Base-by-base conservation (phyloP, 192 early-diverging fungal species). In the Geosiphon pyriformis region DNA sequence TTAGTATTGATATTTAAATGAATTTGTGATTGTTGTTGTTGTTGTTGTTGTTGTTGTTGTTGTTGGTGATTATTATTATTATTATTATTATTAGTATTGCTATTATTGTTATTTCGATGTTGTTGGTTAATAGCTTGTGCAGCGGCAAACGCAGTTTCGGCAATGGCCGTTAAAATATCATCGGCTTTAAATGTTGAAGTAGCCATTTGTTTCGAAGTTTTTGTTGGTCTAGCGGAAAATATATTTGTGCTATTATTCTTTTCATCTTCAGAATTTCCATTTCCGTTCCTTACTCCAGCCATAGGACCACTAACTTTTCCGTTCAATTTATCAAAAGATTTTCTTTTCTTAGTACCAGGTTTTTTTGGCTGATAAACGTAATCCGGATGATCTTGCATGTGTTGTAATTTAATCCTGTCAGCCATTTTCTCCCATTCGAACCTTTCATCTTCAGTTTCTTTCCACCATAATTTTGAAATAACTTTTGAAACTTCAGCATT, bases 331-430 rank as follows among this genome's bases (percentile, higher is more conserved):
- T n/a, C n/a, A n/a, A n/a, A n/a, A 10, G 37, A 42, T 42, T 42
- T 42, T 42, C 37, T 42, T 49, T 62, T 62, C 18, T 33, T 62
- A 1, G 42, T 50, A n/a, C 60, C 60, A n/a, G 60, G 60, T 49
- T 62, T 70, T 20, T 61, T 60, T 35, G 64, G 64, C 18, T 65
- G 64, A 54, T 65, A 65, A 12, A 65, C 64, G 22, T 65, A 65
- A 22, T 65, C 26, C 0, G 64, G 64, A 27, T 65, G 30, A n/a
- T 65, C 64, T 54, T 65, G 49, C 64, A 65, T 65, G 29, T 65
- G 64, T 17, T 55, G 51, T 26, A 65, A 27, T 37, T 65, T 65
- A 29, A 54, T 55, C 10, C 64, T 52, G 29, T 65, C 64, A 8
- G 64, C 64, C 4, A n/a, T 54, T 65, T 65, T 65, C 25, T 65